These are phyloP conservation scores for Graphium sp. DNA, from an alignment of 2,329 filamentous ascomycete species.

Conservation along the genomic window DNA sequence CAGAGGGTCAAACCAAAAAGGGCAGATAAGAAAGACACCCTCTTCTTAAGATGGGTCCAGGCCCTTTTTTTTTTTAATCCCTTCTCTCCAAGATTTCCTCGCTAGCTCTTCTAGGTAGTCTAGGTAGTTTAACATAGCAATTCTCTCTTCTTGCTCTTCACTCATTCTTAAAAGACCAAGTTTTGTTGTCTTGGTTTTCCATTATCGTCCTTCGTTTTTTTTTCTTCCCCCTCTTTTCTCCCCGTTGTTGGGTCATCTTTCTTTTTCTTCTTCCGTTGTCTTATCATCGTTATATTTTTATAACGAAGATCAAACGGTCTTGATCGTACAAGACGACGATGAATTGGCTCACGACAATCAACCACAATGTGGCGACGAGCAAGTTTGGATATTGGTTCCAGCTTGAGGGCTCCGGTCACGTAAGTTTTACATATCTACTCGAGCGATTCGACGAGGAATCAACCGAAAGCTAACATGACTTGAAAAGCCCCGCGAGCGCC, in stretches of 20 bases:
- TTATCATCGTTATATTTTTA: conserved; percentile 5
- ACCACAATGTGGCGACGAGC: conserved; percentile 44
- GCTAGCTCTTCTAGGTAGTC: too few species aligned
- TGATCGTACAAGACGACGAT: conserved; percentile 13
- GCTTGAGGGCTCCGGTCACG: conserved; percentile 69
- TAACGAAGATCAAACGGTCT: neutral
- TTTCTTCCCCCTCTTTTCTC: conserved; percentile 1
- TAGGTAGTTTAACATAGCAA: too few species aligned
- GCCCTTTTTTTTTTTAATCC: conserved; percentile 1
- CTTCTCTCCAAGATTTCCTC: conserved; percentile 1
- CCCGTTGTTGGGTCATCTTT: conserved; percentile 2
- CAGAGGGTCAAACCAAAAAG: too few species aligned
- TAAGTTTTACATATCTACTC: conserved; percentile 24
- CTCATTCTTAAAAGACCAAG: too few species aligned
- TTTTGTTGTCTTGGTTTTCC: too few species aligned
- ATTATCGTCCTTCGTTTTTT: conserved; percentile 5
- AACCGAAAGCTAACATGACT: neutral
- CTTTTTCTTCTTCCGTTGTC: conserved; percentile 6
- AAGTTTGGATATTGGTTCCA: conserved; percentile 58
- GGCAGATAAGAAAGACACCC: too few species aligned
- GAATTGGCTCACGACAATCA: conserved; percentile 31
- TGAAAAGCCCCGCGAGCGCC: conserved; percentile 47
- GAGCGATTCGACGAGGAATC: neutral
- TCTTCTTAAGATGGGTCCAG: too few species aligned
- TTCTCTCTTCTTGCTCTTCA: conserved; percentile 2